Base-by-base conservation (phyloP, 2,329 filamentous ascomycete genomes). In the Orbilia javanica region DNA sequence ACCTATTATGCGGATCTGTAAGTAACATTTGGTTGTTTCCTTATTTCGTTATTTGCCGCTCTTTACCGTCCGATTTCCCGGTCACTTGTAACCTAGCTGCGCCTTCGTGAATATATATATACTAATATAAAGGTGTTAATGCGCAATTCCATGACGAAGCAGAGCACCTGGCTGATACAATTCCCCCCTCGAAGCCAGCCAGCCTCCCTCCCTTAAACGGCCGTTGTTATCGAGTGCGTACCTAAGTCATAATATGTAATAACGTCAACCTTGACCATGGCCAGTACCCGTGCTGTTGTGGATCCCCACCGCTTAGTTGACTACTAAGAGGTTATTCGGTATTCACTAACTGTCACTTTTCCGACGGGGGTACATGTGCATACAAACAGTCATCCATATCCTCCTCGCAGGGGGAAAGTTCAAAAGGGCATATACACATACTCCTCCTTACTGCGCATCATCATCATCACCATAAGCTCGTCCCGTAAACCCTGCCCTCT, bases 371-470 rank as follows among this genome's bases (percentile, higher is more conserved):
- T 31, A 31, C 29, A 4, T 7, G n/a, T n/a, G n/a, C n/a, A n/a
- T n/a, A n/a, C n/a, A n/a, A n/a, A n/a, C n/a, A n/a, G n/a, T n/a
- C n/a, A n/a, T n/a, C n/a, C n/a, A n/a, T n/a, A n/a, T n/a, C n/a
- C n/a, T n/a, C n/a, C n/a, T n/a, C n/a, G n/a, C n/a, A n/a, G n/a
- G n/a, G n/a, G n/a, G n/a, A n/a, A n/a, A n/a, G n/a, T n/a, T n/a
- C n/a, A n/a, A n/a, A n/a, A n/a, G n/a, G n/a, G n/a, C 7, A 7
- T 31, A 31, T 31, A 7, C 57, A 72, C 68, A 50, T 67, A 52
- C 62, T 74, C 5, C 29, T 74, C 44, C 20, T 67, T 42, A 50
- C n/a, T 75, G 72, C 65, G 57, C 72, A 73, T 73, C 60, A 60
- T 60, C 64, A 57, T 20, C 42, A 20, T 20, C n/a, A 44, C 1